Conservation (phyloP, 1,284 basidiomycete species). For the Ganoderma lingzhi region DNA sequence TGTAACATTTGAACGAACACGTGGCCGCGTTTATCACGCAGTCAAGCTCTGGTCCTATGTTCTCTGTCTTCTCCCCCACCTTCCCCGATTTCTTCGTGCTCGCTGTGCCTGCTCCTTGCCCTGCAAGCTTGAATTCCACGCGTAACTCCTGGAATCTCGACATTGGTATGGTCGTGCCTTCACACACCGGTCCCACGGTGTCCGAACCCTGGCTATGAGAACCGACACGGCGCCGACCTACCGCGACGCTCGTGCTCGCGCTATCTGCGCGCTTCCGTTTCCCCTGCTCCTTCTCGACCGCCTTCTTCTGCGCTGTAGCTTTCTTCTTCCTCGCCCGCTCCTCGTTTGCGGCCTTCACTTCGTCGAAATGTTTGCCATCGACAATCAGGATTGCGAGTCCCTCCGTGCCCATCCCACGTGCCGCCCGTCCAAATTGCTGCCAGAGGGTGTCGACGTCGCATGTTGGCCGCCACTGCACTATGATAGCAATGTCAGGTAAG, state of each 20-base stretch:
- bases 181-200: too few relatives aligned
- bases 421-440: not conserved
- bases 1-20: slow-evolving; percentile 12
- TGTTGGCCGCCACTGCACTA: not conserved
- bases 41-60: slow-evolving; percentile 14
- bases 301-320: slow-evolving; percentile 14
- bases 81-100: not conserved
- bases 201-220: too few relatives aligned
- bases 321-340: slow-evolving; percentile 14
- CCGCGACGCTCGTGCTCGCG: not conserved
- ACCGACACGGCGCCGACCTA: too few relatives aligned
- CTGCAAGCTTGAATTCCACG: not conserved
- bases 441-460: not conserved
- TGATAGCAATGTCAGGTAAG: not conserved
- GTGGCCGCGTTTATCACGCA: slow-evolving; percentile 19
- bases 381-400: not conserved
- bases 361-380: not conserved
- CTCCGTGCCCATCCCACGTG: not conserved
- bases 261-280: slow-evolving; percentile 14
- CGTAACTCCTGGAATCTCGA: not conserved
- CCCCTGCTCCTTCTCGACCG: not conserved
- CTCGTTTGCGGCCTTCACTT: slow-evolving; percentile 8
- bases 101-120: too few relatives aligned
- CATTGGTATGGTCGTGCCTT: too few relatives aligned
- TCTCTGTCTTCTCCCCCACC: not conserved